phyloP scores from a whole-genome alignment of 345 rosid genomes.

The Combretum micranthum region DNA sequence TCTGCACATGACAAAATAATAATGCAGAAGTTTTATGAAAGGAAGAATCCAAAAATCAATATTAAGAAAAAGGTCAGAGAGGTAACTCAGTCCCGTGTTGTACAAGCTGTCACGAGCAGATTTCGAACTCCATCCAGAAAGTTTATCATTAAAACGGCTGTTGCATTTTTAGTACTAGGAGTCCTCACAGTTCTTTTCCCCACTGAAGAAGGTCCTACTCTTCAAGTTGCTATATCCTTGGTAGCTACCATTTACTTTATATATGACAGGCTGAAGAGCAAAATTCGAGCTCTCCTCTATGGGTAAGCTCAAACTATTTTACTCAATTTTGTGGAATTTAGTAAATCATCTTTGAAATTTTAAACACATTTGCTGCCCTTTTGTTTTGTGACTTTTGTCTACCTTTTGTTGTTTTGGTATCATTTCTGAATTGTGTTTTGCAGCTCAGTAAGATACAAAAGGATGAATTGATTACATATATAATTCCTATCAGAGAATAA shows the following conservation, averaged over 20 bases:
- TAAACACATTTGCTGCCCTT: too few relatives aligned
- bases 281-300: conserved; percentile 64
- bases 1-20: conserved; percentile 89
- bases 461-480: too few relatives aligned
- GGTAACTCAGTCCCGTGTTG: conserved; percentile 59
- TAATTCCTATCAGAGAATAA: too few relatives aligned
- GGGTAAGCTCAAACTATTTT: conserved; percentile 36
- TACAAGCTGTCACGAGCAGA: conserved; percentile 59
- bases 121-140: conserved; percentile 66
- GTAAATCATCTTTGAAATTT: too few relatives aligned
- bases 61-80: conserved; percentile 64
- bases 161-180: conserved; percentile 64
- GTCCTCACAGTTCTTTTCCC: conserved; percentile 78
- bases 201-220: conserved; percentile 95
- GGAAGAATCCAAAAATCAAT: conserved; percentile 81
- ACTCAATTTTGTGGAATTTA: not conserved
- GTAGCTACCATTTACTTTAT: conserved; percentile 73
- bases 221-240: conserved; percentile 75
- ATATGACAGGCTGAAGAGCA: conserved; percentile 65
- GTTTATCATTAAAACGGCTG: conserved; percentile 51
- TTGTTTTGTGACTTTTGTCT: not conserved
- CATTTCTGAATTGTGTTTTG: too few relatives aligned
- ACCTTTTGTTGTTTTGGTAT: too few relatives aligned
- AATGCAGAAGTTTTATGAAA: conserved; percentile 82
- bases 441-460: too few relatives aligned